phyloP scores from a whole-genome alignment of 108 stramenopile species.

The Discostella pseudostelligera region DNA sequence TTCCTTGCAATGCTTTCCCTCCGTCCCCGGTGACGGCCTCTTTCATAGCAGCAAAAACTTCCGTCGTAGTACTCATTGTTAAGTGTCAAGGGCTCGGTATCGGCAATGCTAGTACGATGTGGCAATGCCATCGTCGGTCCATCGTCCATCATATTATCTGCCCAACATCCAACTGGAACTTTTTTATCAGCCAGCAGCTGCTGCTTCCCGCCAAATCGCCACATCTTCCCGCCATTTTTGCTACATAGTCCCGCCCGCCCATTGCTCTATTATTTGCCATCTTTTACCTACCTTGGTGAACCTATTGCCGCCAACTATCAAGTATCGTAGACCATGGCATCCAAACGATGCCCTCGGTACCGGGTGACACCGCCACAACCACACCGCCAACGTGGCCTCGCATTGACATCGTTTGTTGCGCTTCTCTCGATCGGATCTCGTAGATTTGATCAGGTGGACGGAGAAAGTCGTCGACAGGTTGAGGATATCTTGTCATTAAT shows the following conservation, averaged over 20 bases:
- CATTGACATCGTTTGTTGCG: background rate
- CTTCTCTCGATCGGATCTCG: background rate
- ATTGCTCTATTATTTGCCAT: too few relatives aligned
- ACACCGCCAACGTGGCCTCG: conserved; percentile 10
- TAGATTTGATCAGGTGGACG: background rate
- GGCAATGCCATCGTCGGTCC: too few relatives aligned
- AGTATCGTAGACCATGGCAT: background rate
- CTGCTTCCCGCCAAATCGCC: conserved; percentile 1
- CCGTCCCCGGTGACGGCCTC: conserved; percentile 45
- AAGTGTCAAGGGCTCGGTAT: too few relatives aligned
- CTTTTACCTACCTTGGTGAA: too few relatives aligned
- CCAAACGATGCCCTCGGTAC: background rate
- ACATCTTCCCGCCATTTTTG: background rate
- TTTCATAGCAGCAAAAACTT: conserved; percentile 50
- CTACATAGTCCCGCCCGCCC: too few relatives aligned
- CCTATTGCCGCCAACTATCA: too few relatives aligned
- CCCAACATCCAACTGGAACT: too few relatives aligned
- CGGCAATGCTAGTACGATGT: too few relatives aligned
- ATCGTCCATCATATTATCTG: too few relatives aligned
- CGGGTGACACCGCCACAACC: background rate
- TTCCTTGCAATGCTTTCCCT: conserved; percentile 39
- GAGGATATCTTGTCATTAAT: background rate
- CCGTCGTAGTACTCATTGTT: conserved; percentile 34
- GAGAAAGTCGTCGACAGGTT: background rate
- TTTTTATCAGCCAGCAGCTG: too few relatives aligned